phyloP scores from a whole-genome alignment of 495 filamentous ascomycete species.

The Lophiotrema nucula region DNA sequence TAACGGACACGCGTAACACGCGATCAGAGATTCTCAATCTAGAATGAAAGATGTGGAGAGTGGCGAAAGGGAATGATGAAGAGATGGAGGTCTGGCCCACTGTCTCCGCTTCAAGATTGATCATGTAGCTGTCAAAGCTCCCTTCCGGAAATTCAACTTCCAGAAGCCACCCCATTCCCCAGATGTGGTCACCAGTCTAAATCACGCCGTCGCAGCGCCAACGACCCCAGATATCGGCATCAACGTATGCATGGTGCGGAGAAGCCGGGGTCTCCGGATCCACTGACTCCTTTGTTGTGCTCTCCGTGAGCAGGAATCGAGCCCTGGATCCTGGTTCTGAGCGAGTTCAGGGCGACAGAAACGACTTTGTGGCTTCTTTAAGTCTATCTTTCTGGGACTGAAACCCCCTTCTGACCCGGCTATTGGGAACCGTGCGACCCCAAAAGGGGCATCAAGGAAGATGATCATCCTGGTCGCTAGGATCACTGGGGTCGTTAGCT shows the following conservation, averaged over 20 bases:
- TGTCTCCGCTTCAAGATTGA: too few species aligned
- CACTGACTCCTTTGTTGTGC: too few species aligned
- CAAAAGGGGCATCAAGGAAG: neutral
- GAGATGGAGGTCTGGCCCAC: too few species aligned
- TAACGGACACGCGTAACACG: too few species aligned
- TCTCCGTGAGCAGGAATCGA: too few species aligned
- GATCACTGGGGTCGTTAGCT: neutral
- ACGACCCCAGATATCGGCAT: conserved; percentile 1
- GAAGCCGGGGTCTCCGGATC: conserved; percentile 8
- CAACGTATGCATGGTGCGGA: neutral
- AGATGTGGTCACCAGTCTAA: neutral
- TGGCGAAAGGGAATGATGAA: too few species aligned
- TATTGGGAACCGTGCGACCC: neutral
- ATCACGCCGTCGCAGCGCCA: neutral
- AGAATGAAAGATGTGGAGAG: too few species aligned
- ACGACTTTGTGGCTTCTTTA: neutral
- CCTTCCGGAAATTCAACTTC: conserved; percentile 12
- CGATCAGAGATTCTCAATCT: too few species aligned
- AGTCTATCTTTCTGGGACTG: neutral
- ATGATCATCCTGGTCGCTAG: conserved; percentile 7
- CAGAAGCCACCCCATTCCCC: conserved; percentile 1
- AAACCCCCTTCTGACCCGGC: neutral
- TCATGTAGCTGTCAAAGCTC: too few species aligned
- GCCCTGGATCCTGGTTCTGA: too few species aligned
- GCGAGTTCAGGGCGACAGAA: too few species aligned